Conservation (phyloP, 2,329 filamentous ascomycete genomes). For the Thielaviopsis populi region DNA sequence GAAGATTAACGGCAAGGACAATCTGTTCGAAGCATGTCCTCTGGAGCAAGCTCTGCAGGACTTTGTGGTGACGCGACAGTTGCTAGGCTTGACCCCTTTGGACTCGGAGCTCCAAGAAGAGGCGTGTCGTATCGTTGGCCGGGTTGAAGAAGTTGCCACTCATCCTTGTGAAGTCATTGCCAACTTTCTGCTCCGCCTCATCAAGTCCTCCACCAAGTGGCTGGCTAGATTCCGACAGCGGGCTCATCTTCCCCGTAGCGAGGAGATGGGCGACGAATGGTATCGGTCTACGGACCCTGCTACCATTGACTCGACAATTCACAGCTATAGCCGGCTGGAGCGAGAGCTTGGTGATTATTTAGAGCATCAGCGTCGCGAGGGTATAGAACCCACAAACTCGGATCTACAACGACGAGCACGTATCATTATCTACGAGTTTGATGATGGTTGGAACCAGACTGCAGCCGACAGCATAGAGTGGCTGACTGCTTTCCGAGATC, state of each 20-base stretch:
- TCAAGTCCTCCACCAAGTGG: conserved; percentile 38
- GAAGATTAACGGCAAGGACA: conserved; percentile 42
- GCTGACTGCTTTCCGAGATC: conserved; percentile 37
- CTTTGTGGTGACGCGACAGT: conserved; percentile 35
- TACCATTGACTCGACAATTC: conserved; percentile 44
- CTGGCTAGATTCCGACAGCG: conserved; percentile 40
- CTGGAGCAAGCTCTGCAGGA: conserved; percentile 40
- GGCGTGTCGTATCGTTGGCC: conserved; percentile 41
- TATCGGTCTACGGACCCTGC: conserved; percentile 38
- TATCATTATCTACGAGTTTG: conserved; percentile 46
- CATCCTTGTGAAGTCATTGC: conserved; percentile 36
- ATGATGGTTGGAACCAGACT: conserved; percentile 51
- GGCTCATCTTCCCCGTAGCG: conserved; percentile 41
- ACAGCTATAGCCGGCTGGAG: conserved; percentile 43
- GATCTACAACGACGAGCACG: conserved; percentile 43
- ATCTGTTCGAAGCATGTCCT: conserved; percentile 41
- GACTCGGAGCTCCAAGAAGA: conserved; percentile 45
- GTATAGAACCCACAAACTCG: conserved; percentile 36
- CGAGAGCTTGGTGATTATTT: conserved; percentile 40
- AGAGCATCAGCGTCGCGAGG: conserved; percentile 29
- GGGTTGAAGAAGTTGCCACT: conserved; percentile 38
- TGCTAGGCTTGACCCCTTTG: conserved; percentile 44
- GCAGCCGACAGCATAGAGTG: conserved; percentile 41
- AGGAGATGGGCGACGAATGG: conserved; percentile 36
- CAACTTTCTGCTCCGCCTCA: conserved; percentile 41